Evolutionary conservation across 306 rosid species (phyloP).

Genomic region (Datisca glomerata): DNA sequence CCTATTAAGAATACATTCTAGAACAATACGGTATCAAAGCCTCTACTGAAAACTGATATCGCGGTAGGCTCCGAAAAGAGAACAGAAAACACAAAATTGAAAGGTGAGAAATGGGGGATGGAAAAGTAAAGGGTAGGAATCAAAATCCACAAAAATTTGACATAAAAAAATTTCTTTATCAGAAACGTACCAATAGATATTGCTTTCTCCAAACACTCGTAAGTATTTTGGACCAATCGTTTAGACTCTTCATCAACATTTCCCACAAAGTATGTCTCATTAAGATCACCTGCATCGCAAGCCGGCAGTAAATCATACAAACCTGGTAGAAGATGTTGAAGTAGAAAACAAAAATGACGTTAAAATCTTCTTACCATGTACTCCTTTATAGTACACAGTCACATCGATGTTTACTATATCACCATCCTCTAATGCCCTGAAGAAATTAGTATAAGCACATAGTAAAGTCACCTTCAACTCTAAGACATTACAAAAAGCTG

Average conservation of each 20-base stretch:
- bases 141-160: too few species aligned
- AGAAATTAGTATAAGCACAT: conserved; percentile 15
- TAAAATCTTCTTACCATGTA: conserved; percentile 49
- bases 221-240: conserved; percentile 66
- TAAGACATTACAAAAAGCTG: too few species aligned
- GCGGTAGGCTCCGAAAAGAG: too few species aligned
- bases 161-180: too few species aligned
- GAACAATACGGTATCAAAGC: too few species aligned
- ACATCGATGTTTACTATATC: conserved; percentile 88
- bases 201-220: conserved; percentile 92
- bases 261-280: conserved; percentile 93
- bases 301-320: conserved; percentile 4
- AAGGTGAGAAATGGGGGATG: too few species aligned
- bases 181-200: conserved; percentile 65
- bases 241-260: conserved; percentile 80
- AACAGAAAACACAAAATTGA: too few species aligned
- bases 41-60: too few species aligned
- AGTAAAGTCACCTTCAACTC: conserved; percentile 6
- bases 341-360: background rate
- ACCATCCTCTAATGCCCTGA: conserved; percentile 93
- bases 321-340: background rate
- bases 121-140: background rate
- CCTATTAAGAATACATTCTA: too few species aligned
- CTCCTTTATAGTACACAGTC: conserved; percentile 77
- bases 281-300: conserved; percentile 69